phyloP scores from a whole-genome alignment of 2,329 filamentous ascomycete species.

The Verticillium alfalfae region DNA sequence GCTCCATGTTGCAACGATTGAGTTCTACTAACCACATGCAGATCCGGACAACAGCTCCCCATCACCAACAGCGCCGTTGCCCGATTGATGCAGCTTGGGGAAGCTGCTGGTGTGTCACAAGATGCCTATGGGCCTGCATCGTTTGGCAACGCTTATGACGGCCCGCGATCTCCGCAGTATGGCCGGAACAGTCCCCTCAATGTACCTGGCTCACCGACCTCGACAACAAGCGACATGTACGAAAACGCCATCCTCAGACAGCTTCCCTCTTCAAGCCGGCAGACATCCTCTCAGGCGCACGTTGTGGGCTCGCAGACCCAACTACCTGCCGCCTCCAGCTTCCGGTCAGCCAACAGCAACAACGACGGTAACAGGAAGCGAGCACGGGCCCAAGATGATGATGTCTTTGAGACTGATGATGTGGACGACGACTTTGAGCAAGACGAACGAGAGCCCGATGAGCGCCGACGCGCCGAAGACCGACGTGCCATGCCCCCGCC shows the following conservation, averaged over 20 bases:
- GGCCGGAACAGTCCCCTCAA: background rate
- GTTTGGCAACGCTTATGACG: background rate
- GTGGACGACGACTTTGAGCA: slow-evolving; percentile 14
- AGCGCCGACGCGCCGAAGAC: slow-evolving; percentile 16
- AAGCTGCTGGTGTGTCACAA: background rate
- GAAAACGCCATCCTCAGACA: background rate
- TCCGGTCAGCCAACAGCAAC: slow-evolving; percentile 2
- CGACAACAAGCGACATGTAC: background rate
- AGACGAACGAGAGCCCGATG: slow-evolving; percentile 10
- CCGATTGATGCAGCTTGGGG: background rate
- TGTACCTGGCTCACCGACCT: background rate
- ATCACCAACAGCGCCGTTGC: background rate
- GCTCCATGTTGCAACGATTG: background rate
- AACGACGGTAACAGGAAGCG: slow-evolving; percentile 1
- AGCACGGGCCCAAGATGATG: slow-evolving; percentile 1
- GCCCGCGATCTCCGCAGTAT: background rate
- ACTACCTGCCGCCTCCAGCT: background rate
- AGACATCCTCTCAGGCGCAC: background rate
- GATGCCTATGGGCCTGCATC: background rate
- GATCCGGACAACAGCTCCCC: background rate
- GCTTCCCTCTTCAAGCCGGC: background rate
- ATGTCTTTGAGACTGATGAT: slow-evolving; percentile 11
- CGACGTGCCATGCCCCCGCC: slow-evolving; percentile 13
- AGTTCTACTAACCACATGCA: background rate
- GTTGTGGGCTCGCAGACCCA: background rate